Base-by-base conservation (phyloP, 2,329 filamentous ascomycete genomes). In the Alternaria sp. region DNA sequence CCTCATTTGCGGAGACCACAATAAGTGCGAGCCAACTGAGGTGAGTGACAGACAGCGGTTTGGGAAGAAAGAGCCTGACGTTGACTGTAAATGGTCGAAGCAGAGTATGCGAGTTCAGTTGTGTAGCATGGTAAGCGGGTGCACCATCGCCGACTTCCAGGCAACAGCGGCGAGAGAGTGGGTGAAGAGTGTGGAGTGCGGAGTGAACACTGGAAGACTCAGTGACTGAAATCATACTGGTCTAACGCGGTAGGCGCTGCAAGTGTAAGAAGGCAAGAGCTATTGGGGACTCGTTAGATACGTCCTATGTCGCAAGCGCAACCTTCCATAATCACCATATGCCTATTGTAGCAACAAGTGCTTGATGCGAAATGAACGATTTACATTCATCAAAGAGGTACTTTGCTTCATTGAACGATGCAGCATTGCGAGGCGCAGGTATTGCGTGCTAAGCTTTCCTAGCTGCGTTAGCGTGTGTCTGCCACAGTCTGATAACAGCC, bases 91-190 rank as follows among this genome's bases (percentile, higher is more conserved):
- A 43, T 28, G 18, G n/a, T 32, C 36, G 28, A 43, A 48, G n/a
- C 41, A 26, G 52, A 11, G 54, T 54, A 32, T 48, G 46, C 42
- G 52, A 44, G 28, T 42, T 60, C 57, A 63, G 52, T 43, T 53
- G 52, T 48, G 51, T n/a, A 48, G 20, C 42, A 41, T n/a, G 52
- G 51, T 52, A 51, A 60, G 32, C 46, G 51, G 47, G 49, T 52
- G 32, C 47, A 43, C 54, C 62, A 61, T 65, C 32, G 34, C 43
- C 39, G 18, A 24, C 42, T 28, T 22, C 38, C 26, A 39, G 48
- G 39, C 24, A 55, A 43, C 43, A 41, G 26, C 49, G 48, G 51
- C 22, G 39, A 51, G 55, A 41, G 43, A 44, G 30, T 22, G 42
- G 41, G 42, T 32, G 57, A 60, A 51, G 34, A 16, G 47, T 42